Percentiles rank a stretch among this genome's conserved stretches.
phyloP scores from a whole-genome alignment of 495 filamentous ascomycete genomes.

The Echria macrotheca region DNA sequence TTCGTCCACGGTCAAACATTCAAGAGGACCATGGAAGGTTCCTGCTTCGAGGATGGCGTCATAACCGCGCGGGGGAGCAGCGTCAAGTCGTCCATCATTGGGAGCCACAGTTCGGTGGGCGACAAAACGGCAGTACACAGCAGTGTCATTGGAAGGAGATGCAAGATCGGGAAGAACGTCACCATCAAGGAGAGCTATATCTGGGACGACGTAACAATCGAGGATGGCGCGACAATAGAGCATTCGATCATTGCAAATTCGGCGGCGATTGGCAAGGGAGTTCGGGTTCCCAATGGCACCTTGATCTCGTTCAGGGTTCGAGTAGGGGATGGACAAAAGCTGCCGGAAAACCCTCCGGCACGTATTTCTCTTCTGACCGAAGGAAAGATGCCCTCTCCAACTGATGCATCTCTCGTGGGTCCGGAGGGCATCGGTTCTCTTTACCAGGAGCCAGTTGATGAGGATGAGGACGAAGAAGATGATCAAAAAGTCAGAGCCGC shows the following conservation, averaged over 20 bases:
- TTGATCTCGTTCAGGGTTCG: constrained; percentile 75
- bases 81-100: constrained; percentile 62
- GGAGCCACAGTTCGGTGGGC: constrained; percentile 69
- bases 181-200: constrained; percentile 76
- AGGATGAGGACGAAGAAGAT: constrained; percentile 45
- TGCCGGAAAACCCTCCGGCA: constrained; percentile 24
- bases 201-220: constrained; percentile 79
- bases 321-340: constrained; percentile 51
- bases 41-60: constrained; percentile 67
- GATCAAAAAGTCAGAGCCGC: constrained; percentile 46
- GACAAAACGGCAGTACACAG: constrained; percentile 61
- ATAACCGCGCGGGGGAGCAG: constrained; percentile 46
- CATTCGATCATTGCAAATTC: constrained; percentile 71
- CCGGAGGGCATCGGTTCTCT: constrained; percentile 46
- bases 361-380: constrained; percentile 34
- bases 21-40: constrained; percentile 61
- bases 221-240: constrained; percentile 62
- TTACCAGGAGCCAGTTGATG: constrained; percentile 39
- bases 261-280: constrained; percentile 63
- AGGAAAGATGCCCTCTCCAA: constrained; percentile 35
- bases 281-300: constrained; percentile 61
- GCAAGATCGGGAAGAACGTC: constrained; percentile 79
- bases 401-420: constrained; percentile 55
- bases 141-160: constrained; percentile 75
- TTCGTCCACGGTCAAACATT: constrained; percentile 71